phyloP scores from a whole-genome alignment of 2,329 filamentous ascomycete species.

The Periconia macrospinosa region DNA sequence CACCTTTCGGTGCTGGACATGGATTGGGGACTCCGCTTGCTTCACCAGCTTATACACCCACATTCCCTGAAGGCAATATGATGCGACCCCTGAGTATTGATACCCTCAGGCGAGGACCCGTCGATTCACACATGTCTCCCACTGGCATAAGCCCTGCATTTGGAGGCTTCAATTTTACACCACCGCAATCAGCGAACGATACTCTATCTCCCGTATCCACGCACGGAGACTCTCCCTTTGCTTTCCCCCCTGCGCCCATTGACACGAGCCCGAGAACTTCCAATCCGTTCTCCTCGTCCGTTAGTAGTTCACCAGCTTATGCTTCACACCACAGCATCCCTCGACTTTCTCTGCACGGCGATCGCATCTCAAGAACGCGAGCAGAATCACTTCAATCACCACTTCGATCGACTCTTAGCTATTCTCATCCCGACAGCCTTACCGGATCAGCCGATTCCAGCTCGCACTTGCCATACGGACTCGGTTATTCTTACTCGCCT shows the following conservation, averaged over 20 bases:
- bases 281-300: constrained; percentile 43
- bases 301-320: constrained; percentile 35
- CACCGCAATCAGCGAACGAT: constrained; percentile 54
- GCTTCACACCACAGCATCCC: constrained; percentile 44
- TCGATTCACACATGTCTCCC: constrained; percentile 68
- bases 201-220: constrained; percentile 49
- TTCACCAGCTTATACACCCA: constrained; percentile 46
- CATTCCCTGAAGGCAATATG: constrained; percentile 58
- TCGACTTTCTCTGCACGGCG: constrained; percentile 47
- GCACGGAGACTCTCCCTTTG: constrained; percentile 46
- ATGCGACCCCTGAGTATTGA: constrained; percentile 71
- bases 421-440: constrained; percentile 36
- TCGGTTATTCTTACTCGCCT: constrained; percentile 44
- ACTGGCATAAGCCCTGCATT: constrained; percentile 69
- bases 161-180: constrained; percentile 66
- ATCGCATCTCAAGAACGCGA: constrained; percentile 44
- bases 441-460: constrained; percentile 26
- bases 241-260: constrained; percentile 38
- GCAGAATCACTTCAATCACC: constrained; percentile 50
- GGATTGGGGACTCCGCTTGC: constrained; percentile 53
- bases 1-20: constrained; percentile 51
- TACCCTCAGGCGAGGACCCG: constrained; percentile 63
- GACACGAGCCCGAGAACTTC: constrained; percentile 42
- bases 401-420: constrained; percentile 51
- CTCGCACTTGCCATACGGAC: constrained; percentile 40